Conservation (phyloP, 2,329 filamentous ascomycete species). For the Beauveria sp. region DNA sequence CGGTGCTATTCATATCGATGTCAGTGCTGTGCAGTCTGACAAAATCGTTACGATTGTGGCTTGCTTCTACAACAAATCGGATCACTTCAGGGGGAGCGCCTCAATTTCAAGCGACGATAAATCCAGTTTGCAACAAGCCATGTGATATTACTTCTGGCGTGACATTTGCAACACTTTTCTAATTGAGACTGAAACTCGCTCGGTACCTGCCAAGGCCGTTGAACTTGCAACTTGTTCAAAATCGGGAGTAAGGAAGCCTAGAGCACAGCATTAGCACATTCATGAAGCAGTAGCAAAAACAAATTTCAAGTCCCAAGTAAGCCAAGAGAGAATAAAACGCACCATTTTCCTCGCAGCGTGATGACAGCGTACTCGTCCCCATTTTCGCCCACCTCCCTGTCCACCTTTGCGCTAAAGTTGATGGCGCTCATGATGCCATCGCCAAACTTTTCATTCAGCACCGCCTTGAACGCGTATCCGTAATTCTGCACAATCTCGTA, state of each 20-base stretch:
- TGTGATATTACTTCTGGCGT: no score
- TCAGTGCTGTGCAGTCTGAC: no score
- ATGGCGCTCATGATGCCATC: constrained; percentile 98
- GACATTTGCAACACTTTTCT: no score
- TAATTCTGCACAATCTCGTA: constrained; percentile 97
- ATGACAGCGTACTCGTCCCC: background rate
- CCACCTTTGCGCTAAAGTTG: constrained; percentile 80
- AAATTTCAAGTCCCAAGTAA: no score
- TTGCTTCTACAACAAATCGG: no score
- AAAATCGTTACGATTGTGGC: no score
- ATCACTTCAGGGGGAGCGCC: no score
- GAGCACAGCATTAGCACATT: background rate
- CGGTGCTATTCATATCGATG: no score
- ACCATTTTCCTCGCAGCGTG: background rate
- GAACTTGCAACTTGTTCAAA: background rate
- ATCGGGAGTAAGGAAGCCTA: background rate
- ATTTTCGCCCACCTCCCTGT: constrained; percentile 80
- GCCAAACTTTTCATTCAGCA: constrained; percentile 91
- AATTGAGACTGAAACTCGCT: background rate
- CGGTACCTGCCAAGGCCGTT: background rate
- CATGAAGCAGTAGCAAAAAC: no score
- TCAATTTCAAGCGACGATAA: no score
- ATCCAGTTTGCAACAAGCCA: no score
- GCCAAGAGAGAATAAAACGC: background rate
- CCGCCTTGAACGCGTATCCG: constrained; percentile 89